Percentiles rank a stretch among this genome's conserved stretches.
phyloP scores from a whole-genome alignment of 805 yeast genomes.

The Diddensiella caesifluorescens region DNA sequence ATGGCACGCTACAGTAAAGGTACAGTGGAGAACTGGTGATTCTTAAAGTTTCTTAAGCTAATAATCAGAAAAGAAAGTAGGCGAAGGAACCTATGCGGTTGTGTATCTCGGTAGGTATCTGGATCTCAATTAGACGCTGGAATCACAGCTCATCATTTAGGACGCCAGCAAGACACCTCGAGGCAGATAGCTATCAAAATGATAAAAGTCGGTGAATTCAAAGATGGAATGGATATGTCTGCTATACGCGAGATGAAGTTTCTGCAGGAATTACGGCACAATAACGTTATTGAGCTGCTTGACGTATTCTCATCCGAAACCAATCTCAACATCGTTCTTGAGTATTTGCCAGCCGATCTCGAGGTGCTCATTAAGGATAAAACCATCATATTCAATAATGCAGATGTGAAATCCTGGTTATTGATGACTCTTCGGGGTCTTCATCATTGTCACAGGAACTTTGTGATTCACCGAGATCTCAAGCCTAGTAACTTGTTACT shows the following conservation, averaged over 20 bases:
- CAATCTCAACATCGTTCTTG: slow-evolving; percentile 81
- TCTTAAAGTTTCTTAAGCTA: neutral
- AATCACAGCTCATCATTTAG: slow-evolving; percentile 1
- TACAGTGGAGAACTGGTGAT: slow-evolving; percentile 2
- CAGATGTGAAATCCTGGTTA: slow-evolving; percentile 90
- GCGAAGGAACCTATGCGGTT: slow-evolving; percentile 99
- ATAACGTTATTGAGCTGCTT: slow-evolving; percentile 77
- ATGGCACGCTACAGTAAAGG: slow-evolving; percentile 21
- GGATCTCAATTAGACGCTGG: neutral
- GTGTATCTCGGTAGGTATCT: slow-evolving; percentile 57
- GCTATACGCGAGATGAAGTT: slow-evolving; percentile 92
- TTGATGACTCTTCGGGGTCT: slow-evolving; percentile 92
- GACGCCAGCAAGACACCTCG: slow-evolving; percentile 45
- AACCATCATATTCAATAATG: slow-evolving; percentile 66
- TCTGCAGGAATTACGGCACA: slow-evolving; percentile 71
- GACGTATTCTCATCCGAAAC: slow-evolving; percentile 72
- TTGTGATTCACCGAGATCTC: slow-evolving; percentile 84
- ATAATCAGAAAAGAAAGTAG: slow-evolving; percentile 69
- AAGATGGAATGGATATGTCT: slow-evolving; percentile 96
- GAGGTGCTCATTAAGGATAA: slow-evolving; percentile 85
- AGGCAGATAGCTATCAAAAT: slow-evolving; percentile 86
- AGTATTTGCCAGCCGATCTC: slow-evolving; percentile 85
- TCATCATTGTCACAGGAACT: slow-evolving; percentile 91
- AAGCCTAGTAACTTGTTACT: slow-evolving; percentile 87
- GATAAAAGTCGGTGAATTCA: slow-evolving; percentile 88